phyloP scores from a whole-genome alignment of 805 yeast genomes.

The Tetrapisispora taiwanensis region DNA sequence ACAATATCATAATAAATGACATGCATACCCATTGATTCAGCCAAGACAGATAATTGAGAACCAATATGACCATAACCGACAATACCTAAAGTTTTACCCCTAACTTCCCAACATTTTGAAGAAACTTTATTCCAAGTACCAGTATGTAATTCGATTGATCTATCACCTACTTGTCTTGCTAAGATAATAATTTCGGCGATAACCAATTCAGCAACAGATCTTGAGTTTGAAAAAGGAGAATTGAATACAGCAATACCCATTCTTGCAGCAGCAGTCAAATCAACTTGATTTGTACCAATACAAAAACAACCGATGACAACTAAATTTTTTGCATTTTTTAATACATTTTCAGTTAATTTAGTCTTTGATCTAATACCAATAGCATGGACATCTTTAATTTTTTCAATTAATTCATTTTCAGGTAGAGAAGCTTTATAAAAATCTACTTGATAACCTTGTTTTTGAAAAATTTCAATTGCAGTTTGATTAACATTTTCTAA shows the following conservation, averaged over 20 bases:
- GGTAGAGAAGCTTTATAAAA: slow-evolving; percentile 80
- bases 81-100: slow-evolving; percentile 96
- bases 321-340: slow-evolving; percentile 80
- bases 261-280: slow-evolving; percentile 81
- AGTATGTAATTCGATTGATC: slow-evolving; percentile 89
- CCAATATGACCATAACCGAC: slow-evolving; percentile 98
- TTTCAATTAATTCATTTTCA: slow-evolving; percentile 90
- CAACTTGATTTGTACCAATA: slow-evolving; percentile 98
- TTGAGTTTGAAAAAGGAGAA: slow-evolving; percentile 96
- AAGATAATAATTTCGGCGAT: slow-evolving; percentile 88
- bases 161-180: slow-evolving; percentile 94
- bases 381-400: slow-evolving; percentile 88
- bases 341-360: slow-evolving; percentile 65
- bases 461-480: slow-evolving; percentile 73
- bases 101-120: slow-evolving; percentile 94
- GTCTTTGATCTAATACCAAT: slow-evolving; percentile 98
- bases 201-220: slow-evolving; percentile 96
- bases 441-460: slow-evolving; percentile 96
- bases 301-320: slow-evolving; percentile 95
- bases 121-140: slow-evolving; percentile 97
- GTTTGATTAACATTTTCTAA: slow-evolving; percentile 91
- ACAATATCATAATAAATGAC: slow-evolving; percentile 85
- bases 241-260: slow-evolving; percentile 93
- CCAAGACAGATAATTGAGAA: slow-evolving; percentile 88
- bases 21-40: slow-evolving; percentile 96